A percentile compares a stretch with the other conserved stretches of the same genome.
Evolutionary conservation across 371 early-diverging fungal genomes (phyloP).

Genomic region (Mucor lusitanicus): DNA sequence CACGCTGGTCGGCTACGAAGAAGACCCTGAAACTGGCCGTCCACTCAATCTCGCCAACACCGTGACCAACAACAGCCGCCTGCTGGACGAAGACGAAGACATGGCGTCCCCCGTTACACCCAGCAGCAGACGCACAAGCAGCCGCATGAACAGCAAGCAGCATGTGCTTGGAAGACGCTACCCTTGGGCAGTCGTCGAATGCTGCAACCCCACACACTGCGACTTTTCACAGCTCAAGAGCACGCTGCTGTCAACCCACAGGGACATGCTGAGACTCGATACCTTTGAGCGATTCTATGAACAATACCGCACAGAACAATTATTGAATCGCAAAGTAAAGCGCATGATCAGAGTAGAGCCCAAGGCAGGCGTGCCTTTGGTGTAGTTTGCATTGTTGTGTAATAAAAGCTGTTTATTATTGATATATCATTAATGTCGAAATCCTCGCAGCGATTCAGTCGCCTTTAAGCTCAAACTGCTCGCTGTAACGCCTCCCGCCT

Average conservation of each 20-base stretch:
- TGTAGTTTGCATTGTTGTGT: background rate
- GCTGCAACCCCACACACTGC: slow-evolving; percentile 77
- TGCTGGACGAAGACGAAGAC: slow-evolving; percentile 18
- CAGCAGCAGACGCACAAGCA: background rate
- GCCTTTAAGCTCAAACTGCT: slow-evolving; percentile 43
- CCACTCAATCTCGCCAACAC: slow-evolving; percentile 17
- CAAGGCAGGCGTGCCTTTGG: background rate
- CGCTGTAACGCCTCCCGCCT: slow-evolving; percentile 30
- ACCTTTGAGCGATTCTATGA: slow-evolving; percentile 88
- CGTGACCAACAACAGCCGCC: background rate
- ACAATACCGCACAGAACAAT: slow-evolving; percentile 83
- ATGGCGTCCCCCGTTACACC: slow-evolving; percentile 20
- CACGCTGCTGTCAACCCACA: slow-evolving; percentile 62
- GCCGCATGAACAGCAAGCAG: background rate
- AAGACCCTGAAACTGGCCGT: slow-evolving; percentile 39
- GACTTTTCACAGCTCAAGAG: slow-evolving; percentile 71
- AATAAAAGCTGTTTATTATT: background rate
- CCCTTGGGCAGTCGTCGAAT: slow-evolving; percentile 96
- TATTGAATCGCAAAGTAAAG: slow-evolving; percentile 46
- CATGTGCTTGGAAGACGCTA: slow-evolving; percentile 81
- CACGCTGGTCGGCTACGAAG: slow-evolving; percentile 73
- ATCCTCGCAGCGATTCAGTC: slow-evolving; percentile 45
- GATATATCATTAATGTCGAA: slow-evolving; percentile 31
- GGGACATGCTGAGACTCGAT: slow-evolving; percentile 81
- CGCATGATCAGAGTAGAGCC: slow-evolving; percentile 15